Conservation (phyloP, 1,284 basidiomycete species). For the Porodaedalea pini region DNA sequence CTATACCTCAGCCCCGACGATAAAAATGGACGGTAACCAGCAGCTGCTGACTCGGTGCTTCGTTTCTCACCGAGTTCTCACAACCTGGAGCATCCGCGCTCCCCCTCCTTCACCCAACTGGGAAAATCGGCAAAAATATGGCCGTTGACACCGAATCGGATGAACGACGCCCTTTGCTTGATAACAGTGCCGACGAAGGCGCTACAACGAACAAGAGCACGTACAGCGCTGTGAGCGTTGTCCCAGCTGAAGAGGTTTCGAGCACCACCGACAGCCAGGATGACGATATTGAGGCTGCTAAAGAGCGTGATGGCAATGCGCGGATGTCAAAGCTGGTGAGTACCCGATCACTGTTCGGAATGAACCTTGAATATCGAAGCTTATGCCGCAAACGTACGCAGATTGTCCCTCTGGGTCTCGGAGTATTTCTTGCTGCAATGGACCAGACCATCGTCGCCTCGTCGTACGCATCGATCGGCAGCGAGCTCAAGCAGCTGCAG, state of each 20-base stretch:
- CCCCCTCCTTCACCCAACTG: no score
- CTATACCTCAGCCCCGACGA: no score
- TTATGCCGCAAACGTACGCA: slow-evolving; percentile 24
- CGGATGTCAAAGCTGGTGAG: slow-evolving; percentile 17
- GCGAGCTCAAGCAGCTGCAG: slow-evolving; percentile 57
- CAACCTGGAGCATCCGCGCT: no score
- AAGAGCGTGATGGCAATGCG: slow-evolving; percentile 8
- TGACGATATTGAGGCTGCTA: slow-evolving; percentile 2
- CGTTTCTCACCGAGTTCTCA: no score
- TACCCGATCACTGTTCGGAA: background rate
- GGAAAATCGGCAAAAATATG: no score
- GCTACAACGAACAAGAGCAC: background rate
- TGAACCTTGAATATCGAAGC: background rate
- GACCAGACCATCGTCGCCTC: slow-evolving; percentile 60
- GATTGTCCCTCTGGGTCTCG: slow-evolving; percentile 55
- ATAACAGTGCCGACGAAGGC: background rate
- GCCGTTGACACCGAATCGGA: background rate
- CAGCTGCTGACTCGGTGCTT: no score
- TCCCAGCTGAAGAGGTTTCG: slow-evolving; percentile 4
- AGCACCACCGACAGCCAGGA: background rate
- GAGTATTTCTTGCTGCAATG: slow-evolving; percentile 56
- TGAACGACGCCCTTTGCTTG: slow-evolving; percentile 7
- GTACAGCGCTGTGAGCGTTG: slow-evolving; percentile 9
- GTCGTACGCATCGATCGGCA: slow-evolving; percentile 59
- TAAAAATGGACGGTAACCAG: no score